These are phyloP conservation scores for Penicillium sp. DNA, from an alignment of 2,329 filamentous ascomycete species.

Conservation along the genomic window DNA sequence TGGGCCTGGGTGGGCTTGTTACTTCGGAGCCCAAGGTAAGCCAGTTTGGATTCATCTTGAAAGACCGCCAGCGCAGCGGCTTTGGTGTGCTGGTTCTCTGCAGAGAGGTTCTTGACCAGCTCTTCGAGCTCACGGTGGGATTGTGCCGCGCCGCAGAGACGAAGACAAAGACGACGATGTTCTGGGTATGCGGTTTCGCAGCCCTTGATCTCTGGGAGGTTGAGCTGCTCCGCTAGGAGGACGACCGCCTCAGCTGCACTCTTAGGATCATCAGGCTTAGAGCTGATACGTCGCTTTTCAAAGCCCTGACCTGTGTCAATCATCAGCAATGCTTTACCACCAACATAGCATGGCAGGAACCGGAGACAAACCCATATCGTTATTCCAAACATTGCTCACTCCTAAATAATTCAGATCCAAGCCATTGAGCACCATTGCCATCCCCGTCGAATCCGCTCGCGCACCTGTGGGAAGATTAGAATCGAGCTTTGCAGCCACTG, in stretches of 20 bases:
- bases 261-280: slow-evolving; percentile 23
- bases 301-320: slow-evolving; percentile 32
- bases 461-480: slow-evolving; percentile 31
- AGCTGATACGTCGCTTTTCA: slow-evolving; percentile 31
- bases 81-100: slow-evolving; percentile 57
- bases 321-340: slow-evolving; percentile 5
- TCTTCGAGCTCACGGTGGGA: slow-evolving; percentile 50
- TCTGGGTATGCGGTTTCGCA: slow-evolving; percentile 53
- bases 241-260: slow-evolving; percentile 45
- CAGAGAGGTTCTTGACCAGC: slow-evolving; percentile 51
- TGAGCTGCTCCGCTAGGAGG: slow-evolving; percentile 50
- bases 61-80: slow-evolving; percentile 62
- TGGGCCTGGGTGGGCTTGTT: slow-evolving; percentile 55
- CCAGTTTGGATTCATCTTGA: slow-evolving; percentile 58
- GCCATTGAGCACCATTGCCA: slow-evolving; percentile 55
- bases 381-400: slow-evolving; percentile 58
- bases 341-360: not conserved
- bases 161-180: slow-evolving; percentile 59
- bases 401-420: slow-evolving; percentile 62
- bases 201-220: slow-evolving; percentile 52
- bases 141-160: slow-evolving; percentile 58
- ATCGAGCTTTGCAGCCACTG: not conserved
- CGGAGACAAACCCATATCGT: slow-evolving; percentile 49
- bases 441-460: slow-evolving; percentile 40
- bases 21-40: slow-evolving; percentile 54